Percentiles rank a stretch among this genome's conserved stretches.
phyloP scores from a whole-genome alignment of 2,329 filamentous ascomycete species.

The Aspergillus puulaauensis region DNA sequence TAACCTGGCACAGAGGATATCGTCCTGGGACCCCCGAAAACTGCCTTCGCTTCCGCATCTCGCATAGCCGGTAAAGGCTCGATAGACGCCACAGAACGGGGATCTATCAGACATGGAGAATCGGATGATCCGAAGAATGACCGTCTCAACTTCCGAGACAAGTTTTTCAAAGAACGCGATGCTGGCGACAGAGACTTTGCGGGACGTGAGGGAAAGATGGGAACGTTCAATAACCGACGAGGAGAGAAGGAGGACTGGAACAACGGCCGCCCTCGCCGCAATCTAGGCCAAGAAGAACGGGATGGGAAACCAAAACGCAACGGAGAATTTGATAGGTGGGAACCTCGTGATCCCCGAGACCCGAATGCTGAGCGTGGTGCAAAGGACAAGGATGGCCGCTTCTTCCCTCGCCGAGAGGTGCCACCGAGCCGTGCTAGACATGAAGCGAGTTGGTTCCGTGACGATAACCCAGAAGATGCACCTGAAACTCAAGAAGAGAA shows the following conservation, averaged over 20 bases:
- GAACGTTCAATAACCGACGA: conserved; percentile 34
- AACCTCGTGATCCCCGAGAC: conserved; percentile 58
- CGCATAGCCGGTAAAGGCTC: conserved; percentile 49
- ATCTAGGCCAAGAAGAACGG: conserved; percentile 41
- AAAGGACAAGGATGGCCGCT: conserved; percentile 56
- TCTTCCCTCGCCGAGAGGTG: conserved; percentile 61
- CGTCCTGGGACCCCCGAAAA: conserved; percentile 80
- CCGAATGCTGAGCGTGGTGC: conserved; percentile 46
- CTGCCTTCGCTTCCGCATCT: conserved; percentile 76
- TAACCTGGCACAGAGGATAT: conserved; percentile 65
- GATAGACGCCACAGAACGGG: conserved; percentile 46
- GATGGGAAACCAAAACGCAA: conserved; percentile 43
- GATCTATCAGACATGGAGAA: conserved; percentile 48
- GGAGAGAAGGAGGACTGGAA: conserved; percentile 45
- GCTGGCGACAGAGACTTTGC: conserved; percentile 36
- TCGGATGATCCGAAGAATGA: conserved; percentile 60
- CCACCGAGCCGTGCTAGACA: conserved; percentile 61
- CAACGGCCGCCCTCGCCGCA: conserved; percentile 38
- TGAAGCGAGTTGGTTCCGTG: conserved; percentile 74
- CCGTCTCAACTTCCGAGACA: conserved; percentile 61
- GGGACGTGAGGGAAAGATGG: conserved; percentile 36
- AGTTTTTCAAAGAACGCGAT: conserved; percentile 41
- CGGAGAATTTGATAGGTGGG: conserved; percentile 45
- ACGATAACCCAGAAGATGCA: conserved; percentile 45
- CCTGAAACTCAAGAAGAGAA: conserved; percentile 44